Evolutionary conservation across 192 early-diverging fungal genomes (phyloP), one percentile per base, ranked within the genome.

Genomic region (Coemansia sp.): DNA sequence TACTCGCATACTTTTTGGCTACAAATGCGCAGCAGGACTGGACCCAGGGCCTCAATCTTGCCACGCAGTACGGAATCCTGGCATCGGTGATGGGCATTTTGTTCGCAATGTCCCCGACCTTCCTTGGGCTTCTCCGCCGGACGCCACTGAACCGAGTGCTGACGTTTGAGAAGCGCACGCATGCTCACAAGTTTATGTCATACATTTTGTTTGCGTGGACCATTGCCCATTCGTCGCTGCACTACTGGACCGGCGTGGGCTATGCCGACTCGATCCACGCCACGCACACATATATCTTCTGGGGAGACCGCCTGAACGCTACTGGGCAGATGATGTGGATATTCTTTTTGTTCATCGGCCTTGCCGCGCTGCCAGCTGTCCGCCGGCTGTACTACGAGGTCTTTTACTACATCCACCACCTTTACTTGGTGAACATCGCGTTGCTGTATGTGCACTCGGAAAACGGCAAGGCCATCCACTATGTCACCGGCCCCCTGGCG

Each of bases 361-460:
- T 76, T 26, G 81, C 88, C 2, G 87, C 91, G 6, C 70, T 85
- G n/a, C 74, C 79, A 16, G 38, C 56, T 18, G 84, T 89, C 40
- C 81, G 89, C 34, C 81, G 75, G 28, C 50, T 76, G 53, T 80
- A 88, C 62, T 94, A 92, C 73, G 91, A 94, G 80, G 58, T 79
- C 59, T 94, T 94, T 71, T 92, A 90, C 87, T 91, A 89, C 70
- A 80, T 88, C 71, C 92, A 94, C 77, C 92, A 94, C 66, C 80
- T 92, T 23, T 90, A 88, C 64, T 43, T 92, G 38, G 76, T 86
- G 20, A 93, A 89, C 79, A 92, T 90, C 73, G 71, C 83, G 34
- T 74, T 86, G 58, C 82, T 91, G 28, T 88, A 91, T 57, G 73
- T 92, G 61, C 92, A 94, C 62, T 86, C 86, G 20, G 81, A 85